Evolutionary conservation across 352 stramenopile genomes (phyloP), one percentile per base, ranked within the genome.

Genomic region (Globisporangium splendens): DNA sequence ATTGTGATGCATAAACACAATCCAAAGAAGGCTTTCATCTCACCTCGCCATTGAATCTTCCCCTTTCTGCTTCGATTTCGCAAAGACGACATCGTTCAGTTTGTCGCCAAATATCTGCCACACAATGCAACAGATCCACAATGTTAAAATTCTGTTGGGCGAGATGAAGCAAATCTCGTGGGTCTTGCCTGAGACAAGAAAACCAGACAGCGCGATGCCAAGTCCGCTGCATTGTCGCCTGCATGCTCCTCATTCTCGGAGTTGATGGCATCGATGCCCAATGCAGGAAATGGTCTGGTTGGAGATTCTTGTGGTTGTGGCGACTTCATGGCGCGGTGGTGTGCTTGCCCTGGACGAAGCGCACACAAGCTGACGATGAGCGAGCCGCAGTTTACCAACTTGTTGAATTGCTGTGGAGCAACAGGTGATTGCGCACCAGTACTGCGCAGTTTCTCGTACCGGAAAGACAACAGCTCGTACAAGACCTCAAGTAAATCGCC

Each of bases 41-140:
- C 54, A 83, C 77, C 62, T 72, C 4, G 50, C 53, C 15, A 69
- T 24, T 17, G 56, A 56, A 31, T 62, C 50, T 12, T 71, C 55
- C 8, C 15, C 7, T 12, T 52, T 50, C 21, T 51, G 56, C 8
- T 43, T 64, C 6, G 13, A 43, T 46, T 68, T 58, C 8, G 46
- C 33, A 47, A 90, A 88, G 1, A 90, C 47, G 15, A 77, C 62
- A 13, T 76, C 61, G 31, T 88, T 90, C 21, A 90, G 58, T 14
- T 69, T 68, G 5, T 84, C 69, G 7, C 72, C 72, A 52, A 87
- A 88, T n/a, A 87, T 71, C 80, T 90, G 21, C n/a, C 49, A 59
- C 49, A 59, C 24, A 13, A 54, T 21, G 68, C 44, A 59, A 12
- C 33, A 54, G 31, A 15, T 20, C 17, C 11, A n/a, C 58, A 22